Evolutionary conservation across 2,329 filamentous ascomycete genomes (phyloP).

Genomic region (Colletotrichum cuscutae): DNA sequence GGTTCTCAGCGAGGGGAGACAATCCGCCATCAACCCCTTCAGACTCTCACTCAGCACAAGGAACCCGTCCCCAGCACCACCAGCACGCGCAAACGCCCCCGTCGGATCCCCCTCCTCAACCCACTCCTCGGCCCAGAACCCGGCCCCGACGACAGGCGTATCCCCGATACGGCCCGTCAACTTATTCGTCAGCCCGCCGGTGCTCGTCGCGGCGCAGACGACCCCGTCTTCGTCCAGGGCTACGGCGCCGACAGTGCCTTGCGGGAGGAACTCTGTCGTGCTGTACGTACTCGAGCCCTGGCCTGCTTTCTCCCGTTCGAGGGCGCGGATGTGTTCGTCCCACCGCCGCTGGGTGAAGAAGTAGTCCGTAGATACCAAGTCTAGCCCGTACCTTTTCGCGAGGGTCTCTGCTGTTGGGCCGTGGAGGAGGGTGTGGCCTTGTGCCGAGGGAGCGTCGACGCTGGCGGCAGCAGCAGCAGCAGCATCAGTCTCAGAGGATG

Average conservation of each 20-base stretch:
- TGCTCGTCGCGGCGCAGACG: constrained; percentile 74
- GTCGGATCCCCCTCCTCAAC: constrained; percentile 56
- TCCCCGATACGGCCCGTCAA: constrained; percentile 86
- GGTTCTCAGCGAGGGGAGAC: constrained; percentile 61
- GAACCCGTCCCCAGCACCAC: constrained; percentile 45
- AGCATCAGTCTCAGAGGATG: background rate
- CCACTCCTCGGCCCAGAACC: constrained; percentile 94
- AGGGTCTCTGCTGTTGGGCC: constrained; percentile 76
- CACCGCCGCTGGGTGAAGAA: constrained; percentile 83
- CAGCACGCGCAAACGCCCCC: constrained; percentile 29
- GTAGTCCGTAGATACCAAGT: constrained; percentile 75
- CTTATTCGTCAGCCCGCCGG: constrained; percentile 90
- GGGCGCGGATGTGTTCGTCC: constrained; percentile 78
- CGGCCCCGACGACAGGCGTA: constrained; percentile 84
- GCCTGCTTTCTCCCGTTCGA: constrained; percentile 58
- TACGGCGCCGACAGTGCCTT: constrained; percentile 87
- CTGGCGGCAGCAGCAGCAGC: background rate
- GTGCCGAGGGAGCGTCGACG: constrained; percentile 64
- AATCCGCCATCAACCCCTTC: constrained; percentile 65
- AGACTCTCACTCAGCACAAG: constrained; percentile 48
- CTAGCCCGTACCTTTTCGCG: constrained; percentile 74
- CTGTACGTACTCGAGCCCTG: constrained; percentile 63
- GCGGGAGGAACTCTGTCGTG: constrained; percentile 74
- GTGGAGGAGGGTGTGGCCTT: constrained; percentile 76
- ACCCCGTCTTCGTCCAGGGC: constrained; percentile 81